These are phyloP conservation scores for Knoxia roxburghii DNA, from an alignment of 257 asterid genomes.

Conservation along the genomic window DNA sequence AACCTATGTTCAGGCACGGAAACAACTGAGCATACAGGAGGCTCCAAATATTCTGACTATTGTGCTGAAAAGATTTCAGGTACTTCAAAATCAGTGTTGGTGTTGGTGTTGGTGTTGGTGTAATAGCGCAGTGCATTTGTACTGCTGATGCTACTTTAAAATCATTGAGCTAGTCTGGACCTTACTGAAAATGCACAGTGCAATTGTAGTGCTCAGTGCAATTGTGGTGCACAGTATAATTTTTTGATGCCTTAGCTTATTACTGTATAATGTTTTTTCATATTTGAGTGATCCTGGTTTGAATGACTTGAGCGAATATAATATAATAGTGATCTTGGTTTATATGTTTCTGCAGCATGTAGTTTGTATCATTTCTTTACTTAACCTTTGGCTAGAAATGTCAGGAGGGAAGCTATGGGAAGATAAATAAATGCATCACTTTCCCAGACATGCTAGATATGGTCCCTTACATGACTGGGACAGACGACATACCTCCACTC, in stretches of 20 bases:
- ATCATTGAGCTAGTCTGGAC: background rate
- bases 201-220: too few species aligned
- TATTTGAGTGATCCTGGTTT: background rate
- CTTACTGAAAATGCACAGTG: background rate
- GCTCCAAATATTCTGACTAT: conserved; percentile 86
- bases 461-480: conserved; percentile 76
- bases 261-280: background rate
- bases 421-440: conserved; percentile 70
- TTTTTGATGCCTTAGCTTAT: background rate
- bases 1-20: conserved; percentile 62
- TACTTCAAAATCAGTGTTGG: conserved; percentile 20
- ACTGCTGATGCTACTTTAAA: background rate
- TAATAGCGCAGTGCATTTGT: background rate
- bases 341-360: conserved; percentile 1
- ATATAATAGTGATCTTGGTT: too few species aligned
- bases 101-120: background rate
- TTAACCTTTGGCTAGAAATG: conserved; percentile 12
- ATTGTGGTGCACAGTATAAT: too few species aligned
- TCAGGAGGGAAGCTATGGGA: conserved; percentile 84
- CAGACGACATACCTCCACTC: conserved; percentile 70
- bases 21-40: conserved; percentile 69
- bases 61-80: conserved; percentile 91
- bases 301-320: background rate
- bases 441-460: conserved; percentile 82
- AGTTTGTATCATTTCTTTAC: conserved; percentile 7